A percentile compares a stretch with the other conserved stretches of the same genome.
Evolutionary conservation across 164 flowering plant genomes (phyloP).

Genomic region (Annona cherimola): DNA sequence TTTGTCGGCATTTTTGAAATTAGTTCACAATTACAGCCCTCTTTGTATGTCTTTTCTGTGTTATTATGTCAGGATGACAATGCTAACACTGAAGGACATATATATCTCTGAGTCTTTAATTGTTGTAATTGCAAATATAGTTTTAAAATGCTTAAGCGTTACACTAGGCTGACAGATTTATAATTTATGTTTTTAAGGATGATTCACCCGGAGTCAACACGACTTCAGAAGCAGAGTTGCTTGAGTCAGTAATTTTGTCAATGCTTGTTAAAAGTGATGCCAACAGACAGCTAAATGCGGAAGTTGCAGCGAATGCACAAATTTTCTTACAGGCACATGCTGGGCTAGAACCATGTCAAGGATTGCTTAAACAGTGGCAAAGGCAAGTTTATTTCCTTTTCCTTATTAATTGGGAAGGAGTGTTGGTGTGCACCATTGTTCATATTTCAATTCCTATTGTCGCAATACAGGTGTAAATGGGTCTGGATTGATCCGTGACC

Average conservation of each 20-base stretch:
- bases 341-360: slow-evolving; percentile 43
- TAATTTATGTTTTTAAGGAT: slow-evolving; percentile 24
- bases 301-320: slow-evolving; percentile 34
- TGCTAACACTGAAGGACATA: neutral
- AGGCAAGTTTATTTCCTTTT: slow-evolving; percentile 30
- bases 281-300: slow-evolving; percentile 9
- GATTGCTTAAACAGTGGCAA: slow-evolving; percentile 54
- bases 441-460: too few relatives aligned
- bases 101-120: neutral
- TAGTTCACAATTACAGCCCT: neutral
- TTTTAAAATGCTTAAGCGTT: neutral
- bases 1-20: neutral
- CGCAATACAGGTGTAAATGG: too few relatives aligned
- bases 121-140: neutral
- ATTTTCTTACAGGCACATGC: slow-evolving; percentile 54
- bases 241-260: slow-evolving; percentile 44
- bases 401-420: neutral
- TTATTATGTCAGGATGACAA: neutral
- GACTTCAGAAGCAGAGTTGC: slow-evolving; percentile 32
- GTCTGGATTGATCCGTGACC: too few relatives aligned
- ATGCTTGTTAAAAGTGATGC: slow-evolving; percentile 30
- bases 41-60: neutral
- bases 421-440: too few relatives aligned
- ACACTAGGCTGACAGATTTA: neutral
- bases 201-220: slow-evolving; percentile 20